A percentile compares a stretch with the other conserved stretches of the same genome.
phyloP scores from a whole-genome alignment of 2,329 filamentous ascomycete genomes.

The Diaporthe sp. region DNA sequence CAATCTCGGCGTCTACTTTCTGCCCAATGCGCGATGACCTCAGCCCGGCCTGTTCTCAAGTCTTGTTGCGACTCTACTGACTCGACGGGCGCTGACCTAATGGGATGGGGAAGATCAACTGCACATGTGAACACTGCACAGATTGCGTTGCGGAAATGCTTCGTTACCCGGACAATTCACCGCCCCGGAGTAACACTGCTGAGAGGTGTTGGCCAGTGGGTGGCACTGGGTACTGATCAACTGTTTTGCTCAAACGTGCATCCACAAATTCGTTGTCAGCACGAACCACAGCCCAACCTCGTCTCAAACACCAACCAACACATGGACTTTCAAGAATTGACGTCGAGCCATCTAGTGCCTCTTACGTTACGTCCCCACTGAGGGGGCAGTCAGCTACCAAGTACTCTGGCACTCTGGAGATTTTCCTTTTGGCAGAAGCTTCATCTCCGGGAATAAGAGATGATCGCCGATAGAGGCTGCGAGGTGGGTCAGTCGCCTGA shows the following conservation, averaged over 20 bases:
- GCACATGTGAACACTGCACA: neutral
- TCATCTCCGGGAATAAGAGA: conserved; percentile 25
- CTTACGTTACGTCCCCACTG: conserved; percentile 16
- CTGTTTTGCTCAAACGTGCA: neutral
- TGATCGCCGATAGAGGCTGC: neutral
- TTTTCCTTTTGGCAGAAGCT: conserved; percentile 21
- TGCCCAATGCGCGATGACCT: conserved; percentile 24
- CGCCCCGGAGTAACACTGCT: neutral
- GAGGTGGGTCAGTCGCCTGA: conserved; percentile 14
- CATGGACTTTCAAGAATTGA: neutral
- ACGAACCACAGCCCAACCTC: conserved; percentile 9
- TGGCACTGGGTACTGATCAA: neutral
- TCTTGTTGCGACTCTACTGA: conserved; percentile 18
- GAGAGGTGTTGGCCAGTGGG: neutral
- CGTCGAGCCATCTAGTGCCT: conserved; percentile 4
- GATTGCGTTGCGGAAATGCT: neutral
- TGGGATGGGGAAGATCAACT: neutral
- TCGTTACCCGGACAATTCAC: neutral
- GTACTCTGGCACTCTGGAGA: neutral
- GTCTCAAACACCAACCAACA: conserved; percentile 4
- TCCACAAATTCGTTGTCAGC: neutral
- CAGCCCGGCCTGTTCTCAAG: conserved; percentile 7
- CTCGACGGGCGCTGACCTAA: conserved; percentile 4
- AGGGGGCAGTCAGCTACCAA: neutral
- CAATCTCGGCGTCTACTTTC: neutral